phyloP scores from a whole-genome alignment of 176 grass and related monocot genomes.

The Zizania latifolia region DNA sequence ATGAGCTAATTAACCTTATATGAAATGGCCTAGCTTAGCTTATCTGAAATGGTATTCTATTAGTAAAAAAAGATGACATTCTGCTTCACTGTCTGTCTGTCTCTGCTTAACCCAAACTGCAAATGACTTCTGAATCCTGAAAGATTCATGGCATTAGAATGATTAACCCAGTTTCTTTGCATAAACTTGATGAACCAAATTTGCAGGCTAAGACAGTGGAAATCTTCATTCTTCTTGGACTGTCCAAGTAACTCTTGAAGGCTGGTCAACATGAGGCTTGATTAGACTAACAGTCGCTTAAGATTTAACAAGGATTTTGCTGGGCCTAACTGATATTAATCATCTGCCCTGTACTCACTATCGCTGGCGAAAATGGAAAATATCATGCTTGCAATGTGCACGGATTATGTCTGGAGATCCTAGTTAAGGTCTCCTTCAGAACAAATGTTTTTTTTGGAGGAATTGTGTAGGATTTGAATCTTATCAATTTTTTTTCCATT shows the following conservation, averaged over 20 bases:
- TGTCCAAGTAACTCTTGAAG: background rate
- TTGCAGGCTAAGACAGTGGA: background rate
- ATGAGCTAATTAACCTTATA: background rate
- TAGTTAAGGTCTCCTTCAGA: too few relatives aligned
- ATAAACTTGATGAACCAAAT: background rate
- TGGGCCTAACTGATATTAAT: background rate
- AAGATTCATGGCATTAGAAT: background rate
- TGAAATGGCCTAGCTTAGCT: too few relatives aligned
- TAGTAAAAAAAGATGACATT: background rate
- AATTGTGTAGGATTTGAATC: too few relatives aligned
- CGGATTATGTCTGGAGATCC: background rate
- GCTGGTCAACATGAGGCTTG: background rate
- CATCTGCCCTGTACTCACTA: background rate
- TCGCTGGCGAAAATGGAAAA: background rate
- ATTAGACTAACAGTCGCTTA: background rate
- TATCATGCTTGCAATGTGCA: background rate
- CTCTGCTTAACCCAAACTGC: background rate
- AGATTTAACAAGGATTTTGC: background rate
- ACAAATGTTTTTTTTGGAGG: too few relatives aligned
- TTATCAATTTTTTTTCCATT: too few relatives aligned
- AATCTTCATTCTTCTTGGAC: background rate
- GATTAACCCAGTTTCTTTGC: background rate
- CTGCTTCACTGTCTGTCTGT: background rate
- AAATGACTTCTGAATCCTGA: background rate
- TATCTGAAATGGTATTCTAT: too few relatives aligned